Evolutionary conservation across 73 alveolate species (phyloP), one percentile per base, ranked within the genome.

Genomic region (Blepharisma japonicum): DNA sequence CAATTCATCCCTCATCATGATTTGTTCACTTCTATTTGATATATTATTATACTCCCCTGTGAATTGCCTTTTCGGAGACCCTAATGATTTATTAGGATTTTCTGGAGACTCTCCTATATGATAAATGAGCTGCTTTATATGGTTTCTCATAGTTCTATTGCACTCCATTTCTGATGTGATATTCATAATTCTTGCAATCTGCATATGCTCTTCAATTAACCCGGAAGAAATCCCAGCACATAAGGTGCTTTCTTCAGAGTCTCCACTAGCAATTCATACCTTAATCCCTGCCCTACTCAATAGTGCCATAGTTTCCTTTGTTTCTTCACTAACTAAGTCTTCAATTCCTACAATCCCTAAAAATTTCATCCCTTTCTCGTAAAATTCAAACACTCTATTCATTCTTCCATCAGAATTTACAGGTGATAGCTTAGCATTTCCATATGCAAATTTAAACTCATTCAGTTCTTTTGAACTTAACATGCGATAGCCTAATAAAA

Each of bases 241-340:
- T 25, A 61, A 61, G 39, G 74, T 61, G 74, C 74, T 61, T 61
- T 61, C 74, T 61, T 61, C 74, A 61, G 74, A 14, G 23, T 61
- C 74, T 61, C 74, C 74, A 5, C 74, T 61, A 2, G 23, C 50
- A 5, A 61, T 39, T 48, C 74, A 61, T 8, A 61, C 14, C 23
- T 61, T 61, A 14, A 61, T 61, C 4, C 74, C 74, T 2, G 74
- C 74, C 11, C 23, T n/a, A 14, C 23, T 61, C 11, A 61, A 25
- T 8, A 25, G 2, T 61, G 18, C 74, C 47, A 61, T 39, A 20
- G 74, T 61, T 20, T 61, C 74, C 23, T 61, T 61, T 14, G 74
- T 61, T 61, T 61, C 74, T 14, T n/a, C 50, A 61, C 47, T 14
- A 61, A 61, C 46, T 2, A 61, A n/a, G 47, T 61, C 74, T 61